Conservation (phyloP, 2,329 filamentous ascomycete genomes). For the Ophiostoma sp. region DNA sequence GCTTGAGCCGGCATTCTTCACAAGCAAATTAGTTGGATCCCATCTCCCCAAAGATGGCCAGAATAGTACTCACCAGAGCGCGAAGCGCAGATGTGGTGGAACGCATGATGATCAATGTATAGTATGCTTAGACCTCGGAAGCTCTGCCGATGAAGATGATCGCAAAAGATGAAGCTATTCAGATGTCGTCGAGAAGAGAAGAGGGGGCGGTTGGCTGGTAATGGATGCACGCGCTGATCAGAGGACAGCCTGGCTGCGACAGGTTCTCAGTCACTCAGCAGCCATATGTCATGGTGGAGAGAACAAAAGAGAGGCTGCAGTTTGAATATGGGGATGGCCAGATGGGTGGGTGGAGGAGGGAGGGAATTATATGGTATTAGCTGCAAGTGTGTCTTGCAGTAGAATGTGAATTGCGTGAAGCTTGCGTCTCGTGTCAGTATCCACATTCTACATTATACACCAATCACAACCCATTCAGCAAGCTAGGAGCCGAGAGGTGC, state of each 20-base stretch:
- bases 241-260: slow-evolving; percentile 25
- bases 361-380: slow-evolving; percentile 20
- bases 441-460: not conserved
- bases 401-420: not conserved
- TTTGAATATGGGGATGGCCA: not conserved
- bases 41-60: not conserved
- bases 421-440: slow-evolving; percentile 1
- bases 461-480: not conserved
- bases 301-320: not conserved
- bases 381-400: not conserved
- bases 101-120: slow-evolving; percentile 9
- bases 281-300: slow-evolving; percentile 24
- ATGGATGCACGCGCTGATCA: not conserved
- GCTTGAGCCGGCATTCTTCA: not conserved
- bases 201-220: not conserved
- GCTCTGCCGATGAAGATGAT: not conserved
- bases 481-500: slow-evolving; percentile 5
- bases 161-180: not conserved
- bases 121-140: not conserved
- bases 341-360: slow-evolving; percentile 17
- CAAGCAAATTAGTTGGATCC: slow-evolving; percentile 11
- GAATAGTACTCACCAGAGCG: slow-evolving; percentile 20
- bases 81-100: slow-evolving; percentile 22
- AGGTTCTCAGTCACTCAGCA: slow-evolving; percentile 15
- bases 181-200: not conserved